phyloP scores from a whole-genome alignment of 805 yeast genomes.

The Candida schatavii region DNA sequence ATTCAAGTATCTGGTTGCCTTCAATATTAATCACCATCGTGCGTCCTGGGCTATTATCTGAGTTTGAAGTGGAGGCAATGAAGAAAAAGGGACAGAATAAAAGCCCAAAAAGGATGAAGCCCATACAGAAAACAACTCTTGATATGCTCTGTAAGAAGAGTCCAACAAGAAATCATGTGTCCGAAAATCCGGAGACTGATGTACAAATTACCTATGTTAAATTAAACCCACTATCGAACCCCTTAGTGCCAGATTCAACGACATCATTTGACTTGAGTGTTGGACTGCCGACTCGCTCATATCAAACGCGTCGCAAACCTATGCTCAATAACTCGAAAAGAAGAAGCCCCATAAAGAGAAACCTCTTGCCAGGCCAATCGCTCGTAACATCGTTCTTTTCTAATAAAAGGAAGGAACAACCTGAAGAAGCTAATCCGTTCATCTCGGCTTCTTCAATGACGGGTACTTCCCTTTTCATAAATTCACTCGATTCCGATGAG shows the following conservation, averaged over 20 bases:
- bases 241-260: not conserved
- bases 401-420: not conserved
- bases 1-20: conserved; percentile 20
- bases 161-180: not conserved
- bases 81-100: conserved; percentile 8
- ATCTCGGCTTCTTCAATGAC: not conserved
- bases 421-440: not conserved
- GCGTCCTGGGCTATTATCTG: conserved; percentile 12
- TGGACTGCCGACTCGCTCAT: not conserved
- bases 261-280: not conserved
- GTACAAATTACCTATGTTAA: not conserved
- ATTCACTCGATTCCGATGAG: conserved; percentile 1
- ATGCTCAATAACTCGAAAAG: not conserved
- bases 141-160: conserved; percentile 11
- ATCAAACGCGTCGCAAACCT: not conserved
- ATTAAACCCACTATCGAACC: not conserved
- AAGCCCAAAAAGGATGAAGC: conserved; percentile 14
- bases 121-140: conserved; percentile 24
- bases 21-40: conserved; percentile 13
- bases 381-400: conserved; percentile 14
- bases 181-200: not conserved
- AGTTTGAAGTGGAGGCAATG: not conserved
- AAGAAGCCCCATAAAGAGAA: conserved; percentile 7
- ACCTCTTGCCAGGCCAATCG: conserved; percentile 15
- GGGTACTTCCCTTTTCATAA: conserved; percentile 1